Evolutionary conservation across 352 stramenopile species (phyloP), one percentile per base, ranked within the genome.

Genomic region (Phytopythium ostracodes): DNA sequence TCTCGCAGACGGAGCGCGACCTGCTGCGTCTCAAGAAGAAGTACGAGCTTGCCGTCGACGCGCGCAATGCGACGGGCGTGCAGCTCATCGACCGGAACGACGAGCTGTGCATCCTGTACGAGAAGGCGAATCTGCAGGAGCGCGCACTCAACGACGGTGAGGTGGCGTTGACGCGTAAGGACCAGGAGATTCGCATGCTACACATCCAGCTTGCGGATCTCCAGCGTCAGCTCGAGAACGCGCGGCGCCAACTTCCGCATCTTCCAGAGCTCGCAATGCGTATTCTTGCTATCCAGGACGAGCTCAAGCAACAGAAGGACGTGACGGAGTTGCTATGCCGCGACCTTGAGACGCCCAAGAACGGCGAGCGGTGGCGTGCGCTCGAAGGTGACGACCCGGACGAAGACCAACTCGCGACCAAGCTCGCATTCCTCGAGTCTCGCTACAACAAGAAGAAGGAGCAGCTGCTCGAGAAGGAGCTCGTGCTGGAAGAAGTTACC

Each of bases 11-110:
- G 0, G 93, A 98, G 62, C 91, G 89, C 43, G 87, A 95, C 49
- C 89, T 98, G 74, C 77, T 98, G 27, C 77, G 87, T 4, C 75
- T 98, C n/a, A 98, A 98, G 68, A 89, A 90, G 22, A 84, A 84
- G 59, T 98, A 96, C 69, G 94, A 98, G 59, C 73, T 79, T 8
- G 85, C 89, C 0, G 88, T 97, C 29, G 88, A 96, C 61, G 84
- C 81, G 22, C 81, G 91, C 36, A 97, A 97, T 58, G 73, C 86
- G 20, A 93, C 89, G 24, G 91, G 91, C 27, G 91, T 98, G 29
- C 87, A 98, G 70, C 79, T 98, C 44, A 98, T 98, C 60, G 92
- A 98, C 73, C 79, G 94, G 44, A 98, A 98, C 68, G 92, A 98
- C 68, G 94, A 98, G 73, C 77, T 98, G 10, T 98, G 93, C 59